Conservation (phyloP, 306 rosid species). For the Lagenaria siceraria region DNA sequence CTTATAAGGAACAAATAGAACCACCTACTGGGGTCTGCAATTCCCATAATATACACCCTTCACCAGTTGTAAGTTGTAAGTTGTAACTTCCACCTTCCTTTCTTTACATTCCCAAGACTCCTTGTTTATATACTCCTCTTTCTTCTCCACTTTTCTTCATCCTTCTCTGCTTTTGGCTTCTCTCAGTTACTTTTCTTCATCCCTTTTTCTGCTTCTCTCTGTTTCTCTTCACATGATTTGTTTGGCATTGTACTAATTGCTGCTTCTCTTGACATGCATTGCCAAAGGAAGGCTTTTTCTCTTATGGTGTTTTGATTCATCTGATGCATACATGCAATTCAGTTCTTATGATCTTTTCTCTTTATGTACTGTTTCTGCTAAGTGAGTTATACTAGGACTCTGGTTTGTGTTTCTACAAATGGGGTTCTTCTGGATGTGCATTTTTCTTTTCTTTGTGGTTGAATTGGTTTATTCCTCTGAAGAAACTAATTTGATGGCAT, state of each 20-base stretch:
- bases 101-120: neutral
- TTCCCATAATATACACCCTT: neutral
- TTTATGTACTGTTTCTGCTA: neutral
- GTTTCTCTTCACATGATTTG: too few species aligned
- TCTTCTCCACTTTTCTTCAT: neutral
- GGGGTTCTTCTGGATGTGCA: neutral
- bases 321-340: neutral
- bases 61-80: neutral
- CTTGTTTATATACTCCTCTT: neutral
- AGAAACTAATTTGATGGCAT: neutral
- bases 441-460: neutral
- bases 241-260: too few species aligned
- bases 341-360: neutral
- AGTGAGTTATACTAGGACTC: too few species aligned
- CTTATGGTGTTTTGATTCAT: too few species aligned
- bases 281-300: too few species aligned
- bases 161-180: neutral
- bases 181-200: neutral
- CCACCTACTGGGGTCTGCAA: slow-evolving; percentile 2
- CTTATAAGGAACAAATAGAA: neutral
- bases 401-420: too few species aligned
- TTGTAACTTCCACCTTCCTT: neutral
- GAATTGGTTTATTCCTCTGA: neutral
- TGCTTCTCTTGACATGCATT: too few species aligned
- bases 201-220: neutral